Conservation (phyloP, 2,329 filamentous ascomycete species). For the Pseudopithomyces maydicus region DNA sequence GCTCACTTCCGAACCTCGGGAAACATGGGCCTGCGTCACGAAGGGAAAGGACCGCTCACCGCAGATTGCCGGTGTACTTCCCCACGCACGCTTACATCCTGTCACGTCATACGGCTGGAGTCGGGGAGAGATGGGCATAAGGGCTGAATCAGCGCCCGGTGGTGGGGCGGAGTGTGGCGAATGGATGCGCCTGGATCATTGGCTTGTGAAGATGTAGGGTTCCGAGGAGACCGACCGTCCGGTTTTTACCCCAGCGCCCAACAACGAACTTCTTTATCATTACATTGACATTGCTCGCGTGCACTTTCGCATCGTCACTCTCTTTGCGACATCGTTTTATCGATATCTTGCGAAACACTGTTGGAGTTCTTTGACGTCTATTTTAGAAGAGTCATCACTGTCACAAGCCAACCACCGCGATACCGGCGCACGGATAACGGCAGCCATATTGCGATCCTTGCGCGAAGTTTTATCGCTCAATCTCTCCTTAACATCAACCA, state of each 20-base stretch:
- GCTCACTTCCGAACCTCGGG: too few relatives aligned
- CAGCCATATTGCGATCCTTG: constrained; percentile 12
- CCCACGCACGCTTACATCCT: too few relatives aligned
- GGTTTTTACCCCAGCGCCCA: neutral
- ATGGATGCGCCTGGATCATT: neutral
- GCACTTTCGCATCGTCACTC: constrained; percentile 6
- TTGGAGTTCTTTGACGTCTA: constrained; percentile 1
- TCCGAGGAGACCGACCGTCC: neutral
- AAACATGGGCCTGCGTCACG: too few relatives aligned
- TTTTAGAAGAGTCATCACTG: constrained; percentile 11
- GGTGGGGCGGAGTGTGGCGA: constrained; percentile 12
- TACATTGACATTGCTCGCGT: constrained; percentile 12
- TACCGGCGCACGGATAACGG: constrained; percentile 14
- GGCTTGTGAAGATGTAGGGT: constrained; percentile 4
- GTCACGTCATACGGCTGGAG: constrained; percentile 29
- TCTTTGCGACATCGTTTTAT: neutral
- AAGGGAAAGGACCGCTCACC: too few relatives aligned
- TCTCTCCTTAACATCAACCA: neutral
- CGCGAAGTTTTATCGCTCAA: constrained; percentile 13
- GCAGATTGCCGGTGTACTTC: too few relatives aligned
- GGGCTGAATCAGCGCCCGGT: constrained; percentile 9
- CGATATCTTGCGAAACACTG: neutral
- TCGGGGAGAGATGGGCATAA: constrained; percentile 17
- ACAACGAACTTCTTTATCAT: constrained; percentile 2
- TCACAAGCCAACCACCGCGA: neutral